Evolutionary conservation across 2,329 filamentous ascomycete genomes (phyloP), one percentile per base, ranked within the genome.

Genomic region (Cladophialophora carrionii): DNA sequence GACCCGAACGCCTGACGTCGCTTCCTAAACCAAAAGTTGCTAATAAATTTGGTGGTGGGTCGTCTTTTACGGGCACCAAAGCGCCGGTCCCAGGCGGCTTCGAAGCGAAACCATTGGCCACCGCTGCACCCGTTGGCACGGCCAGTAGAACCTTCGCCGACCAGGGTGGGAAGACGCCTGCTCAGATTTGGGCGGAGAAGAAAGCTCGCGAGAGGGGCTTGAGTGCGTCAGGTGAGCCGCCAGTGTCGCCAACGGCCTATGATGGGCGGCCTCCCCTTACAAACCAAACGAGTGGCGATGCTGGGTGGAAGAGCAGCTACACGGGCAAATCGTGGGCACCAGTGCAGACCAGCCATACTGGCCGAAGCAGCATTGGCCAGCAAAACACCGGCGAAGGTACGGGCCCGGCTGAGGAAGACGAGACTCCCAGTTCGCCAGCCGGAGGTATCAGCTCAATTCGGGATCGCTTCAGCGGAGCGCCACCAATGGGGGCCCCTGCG

Each of bases 181-280:
- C 95, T 32, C 95, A 99, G 77, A 80, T 96, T 41, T 99, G 95
- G 95, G 94, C 94, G 0, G 95, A 99, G 82, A 96, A 93, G 82
- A 98, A 98, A 82, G 94, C 91, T 43, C 88, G 88, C 66, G 88
- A 95, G 76, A 84, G 88, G 64, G 87, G 85, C 24, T 71, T 77
- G 26, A 82, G 77, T 58, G 88, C 85, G 53, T 81, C 80, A 48
- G 80, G 76, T 57, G 80, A 84, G 57, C 78, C 81, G 31, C 79
- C 81, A 31, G 77, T 82, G 57, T 76, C 81, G 22, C 74, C 84
- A 51, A 74, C 77, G 54, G 65, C 79, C 59, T 75, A 81, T 26
- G 69, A 78, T 6, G 72, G 72, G 26, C 69, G 78, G 2, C 73
- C 84, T n/a, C 84, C 87, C 0, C 79, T 92, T 34, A 76, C 82